Percentiles rank a stretch among this genome's conserved stretches.
These are phyloP conservation scores for Aureobasidium musti DNA, from an alignment of 2,329 filamentous ascomycete species.

Conservation along the genomic window DNA sequence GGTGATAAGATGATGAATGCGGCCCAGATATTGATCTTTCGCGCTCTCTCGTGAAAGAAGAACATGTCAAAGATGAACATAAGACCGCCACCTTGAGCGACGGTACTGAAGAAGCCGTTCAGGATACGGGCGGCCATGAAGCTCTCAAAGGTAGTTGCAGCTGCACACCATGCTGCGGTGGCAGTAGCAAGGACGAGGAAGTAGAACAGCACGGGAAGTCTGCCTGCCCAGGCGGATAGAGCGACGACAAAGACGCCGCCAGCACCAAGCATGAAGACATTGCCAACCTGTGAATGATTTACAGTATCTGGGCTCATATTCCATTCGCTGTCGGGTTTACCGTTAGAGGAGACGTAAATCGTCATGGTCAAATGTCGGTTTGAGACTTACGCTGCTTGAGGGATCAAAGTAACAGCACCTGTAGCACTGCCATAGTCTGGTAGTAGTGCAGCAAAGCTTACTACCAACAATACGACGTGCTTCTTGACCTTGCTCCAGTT, in stretches of 20 bases:
- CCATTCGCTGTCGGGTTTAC: conserved; percentile 37
- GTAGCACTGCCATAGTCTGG: conserved; percentile 49
- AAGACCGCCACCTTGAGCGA: conserved; percentile 47
- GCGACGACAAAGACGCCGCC: conserved; percentile 48
- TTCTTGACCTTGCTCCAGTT: conserved; percentile 43
- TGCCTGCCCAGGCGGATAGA: conserved; percentile 49
- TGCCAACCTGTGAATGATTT: conserved; percentile 47
- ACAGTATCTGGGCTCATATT: conserved; percentile 44
- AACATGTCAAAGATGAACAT: conserved; percentile 59
- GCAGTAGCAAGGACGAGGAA: conserved; percentile 43
- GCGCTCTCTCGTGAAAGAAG: conserved; percentile 58
- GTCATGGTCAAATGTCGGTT: conserved; percentile 19
- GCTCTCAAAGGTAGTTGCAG: conserved; percentile 42
- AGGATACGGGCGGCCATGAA: conserved; percentile 49
- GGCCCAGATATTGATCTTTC: conserved; percentile 46
- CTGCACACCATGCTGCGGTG: conserved; percentile 47
- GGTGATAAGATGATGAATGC: conserved; percentile 45
- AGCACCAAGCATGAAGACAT: conserved; percentile 50
- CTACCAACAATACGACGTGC: conserved; percentile 44
- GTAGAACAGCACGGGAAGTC: conserved; percentile 49
- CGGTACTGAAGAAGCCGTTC: conserved; percentile 50
- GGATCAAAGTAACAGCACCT: conserved; percentile 46
- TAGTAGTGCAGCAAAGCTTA: conserved; percentile 45
- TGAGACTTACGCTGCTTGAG: conserved; percentile 40
- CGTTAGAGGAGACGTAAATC: not conserved